Percentiles rank a stretch among this genome's conserved stretches.
Conservation (phyloP, 148 eudicot genomes). For the Simmondsia chinensis region DNA sequence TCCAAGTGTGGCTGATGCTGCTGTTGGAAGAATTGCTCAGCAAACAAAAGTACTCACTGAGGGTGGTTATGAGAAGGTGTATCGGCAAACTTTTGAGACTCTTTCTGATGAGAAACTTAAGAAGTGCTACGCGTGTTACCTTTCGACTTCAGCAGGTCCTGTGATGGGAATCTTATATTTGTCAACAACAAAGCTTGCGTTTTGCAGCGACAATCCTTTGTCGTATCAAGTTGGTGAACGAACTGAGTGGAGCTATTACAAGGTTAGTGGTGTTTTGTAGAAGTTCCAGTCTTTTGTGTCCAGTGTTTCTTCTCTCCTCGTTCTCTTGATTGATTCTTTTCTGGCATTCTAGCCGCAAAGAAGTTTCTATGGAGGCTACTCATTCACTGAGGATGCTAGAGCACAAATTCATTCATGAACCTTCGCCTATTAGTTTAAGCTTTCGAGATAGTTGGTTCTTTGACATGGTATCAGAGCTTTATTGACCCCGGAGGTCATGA, state of each 20-base stretch:
- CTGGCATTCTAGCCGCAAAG: not conserved
- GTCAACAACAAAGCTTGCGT: conserved; percentile 73
- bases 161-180: conserved; percentile 69
- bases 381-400: too few species aligned
- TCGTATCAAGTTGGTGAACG: conserved; percentile 58
- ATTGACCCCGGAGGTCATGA: too few species aligned
- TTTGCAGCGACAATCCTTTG: conserved; percentile 87
- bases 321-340: not conserved
- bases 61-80: conserved; percentile 92
- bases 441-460: too few species aligned
- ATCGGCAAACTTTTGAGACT: conserved; percentile 68
- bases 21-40: conserved; percentile 79
- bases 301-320: not conserved
- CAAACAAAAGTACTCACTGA: conserved; percentile 78
- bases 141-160: conserved; percentile 95
- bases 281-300: not conserved
- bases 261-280: conserved; percentile 30
- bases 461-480: too few species aligned
- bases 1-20: conserved; percentile 86
- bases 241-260: conserved; percentile 74
- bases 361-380: too few species aligned
- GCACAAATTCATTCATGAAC: too few species aligned
- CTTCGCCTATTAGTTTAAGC: too few species aligned
- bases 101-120: conserved; percentile 70
- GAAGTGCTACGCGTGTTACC: conserved; percentile 77